These are phyloP conservation scores for Acacia confusa DNA, from an alignment of 306 rosid species.

Conservation along the genomic window DNA sequence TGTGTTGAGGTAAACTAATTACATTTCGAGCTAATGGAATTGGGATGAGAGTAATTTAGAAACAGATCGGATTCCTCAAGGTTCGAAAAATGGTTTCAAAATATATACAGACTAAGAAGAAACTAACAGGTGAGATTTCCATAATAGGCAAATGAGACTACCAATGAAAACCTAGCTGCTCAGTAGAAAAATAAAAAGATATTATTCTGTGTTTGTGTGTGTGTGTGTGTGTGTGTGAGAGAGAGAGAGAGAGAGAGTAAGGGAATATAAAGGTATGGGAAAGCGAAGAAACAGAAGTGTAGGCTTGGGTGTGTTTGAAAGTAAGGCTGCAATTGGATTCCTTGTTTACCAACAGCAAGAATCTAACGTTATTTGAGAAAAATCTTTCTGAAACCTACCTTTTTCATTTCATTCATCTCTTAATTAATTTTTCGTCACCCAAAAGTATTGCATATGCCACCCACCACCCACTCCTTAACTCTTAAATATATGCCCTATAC, in stretches of 20 bases:
- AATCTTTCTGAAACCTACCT: slow-evolving; percentile 51
- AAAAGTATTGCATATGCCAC: slow-evolving; percentile 42
- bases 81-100: not conserved
- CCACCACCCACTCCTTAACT: slow-evolving; percentile 39
- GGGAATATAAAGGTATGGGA: slow-evolving; percentile 1
- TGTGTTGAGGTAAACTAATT: not conserved
- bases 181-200: not conserved
- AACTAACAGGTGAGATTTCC: not conserved
- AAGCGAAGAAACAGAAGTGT: not conserved
- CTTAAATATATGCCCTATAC: not conserved
- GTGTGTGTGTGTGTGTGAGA: not conserved
- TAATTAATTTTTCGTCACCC: slow-evolving; percentile 51
- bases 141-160: not conserved
- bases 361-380: slow-evolving; percentile 49
- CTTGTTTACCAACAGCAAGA: slow-evolving; percentile 42
- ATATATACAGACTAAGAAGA: not conserved
- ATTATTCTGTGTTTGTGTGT: not conserved
- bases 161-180: not conserved
- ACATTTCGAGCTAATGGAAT: not conserved
- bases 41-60: not conserved
- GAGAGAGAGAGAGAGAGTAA: not conserved
- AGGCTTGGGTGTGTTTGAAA: slow-evolving; percentile 24
- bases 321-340: slow-evolving; percentile 48
- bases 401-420: slow-evolving; percentile 40
- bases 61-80: not conserved